Evolutionary conservation across 768 basidiomycete genomes (phyloP).

Genomic region (Termitomyces sp.): DNA sequence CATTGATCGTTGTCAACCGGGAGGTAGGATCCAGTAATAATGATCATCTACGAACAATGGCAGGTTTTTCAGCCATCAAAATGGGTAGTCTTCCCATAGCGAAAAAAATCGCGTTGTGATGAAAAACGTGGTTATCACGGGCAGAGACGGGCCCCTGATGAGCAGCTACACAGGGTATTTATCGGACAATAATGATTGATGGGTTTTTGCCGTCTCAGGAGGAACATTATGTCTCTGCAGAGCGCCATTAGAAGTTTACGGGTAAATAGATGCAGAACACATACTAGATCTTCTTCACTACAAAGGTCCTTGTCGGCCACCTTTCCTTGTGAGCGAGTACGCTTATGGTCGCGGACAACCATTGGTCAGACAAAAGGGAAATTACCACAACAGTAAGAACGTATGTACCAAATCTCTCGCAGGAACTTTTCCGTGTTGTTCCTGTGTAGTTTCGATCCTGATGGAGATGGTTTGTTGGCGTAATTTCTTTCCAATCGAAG

Average conservation of each 20-base stretch:
- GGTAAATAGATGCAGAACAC: neutral
- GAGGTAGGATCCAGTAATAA: too few relatives aligned
- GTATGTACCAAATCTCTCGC: neutral
- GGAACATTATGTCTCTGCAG: neutral
- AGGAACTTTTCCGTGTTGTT: constrained; percentile 1
- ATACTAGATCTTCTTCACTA: constrained; percentile 1
- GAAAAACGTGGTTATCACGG: neutral
- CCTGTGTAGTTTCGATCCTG: constrained; percentile 26
- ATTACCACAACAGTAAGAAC: neutral
- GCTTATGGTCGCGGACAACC: neutral
- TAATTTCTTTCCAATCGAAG: constrained; percentile 6
- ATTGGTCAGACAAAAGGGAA: neutral
- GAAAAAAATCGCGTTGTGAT: neutral
- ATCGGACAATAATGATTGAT: neutral
- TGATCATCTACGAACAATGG: neutral
- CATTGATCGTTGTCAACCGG: too few relatives aligned
- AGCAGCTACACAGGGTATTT: neutral
- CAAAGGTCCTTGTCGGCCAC: neutral
- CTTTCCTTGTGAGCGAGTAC: neutral
- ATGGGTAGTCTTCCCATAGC: neutral
- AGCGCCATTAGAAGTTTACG: neutral
- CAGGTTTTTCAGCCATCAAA: neutral
- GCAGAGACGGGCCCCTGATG: too few relatives aligned
- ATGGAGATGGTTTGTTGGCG: constrained; percentile 25
- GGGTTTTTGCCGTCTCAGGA: neutral